Conservation (phyloP, 495 filamentous ascomycete genomes). For the Talaromyces adpressus region DNA sequence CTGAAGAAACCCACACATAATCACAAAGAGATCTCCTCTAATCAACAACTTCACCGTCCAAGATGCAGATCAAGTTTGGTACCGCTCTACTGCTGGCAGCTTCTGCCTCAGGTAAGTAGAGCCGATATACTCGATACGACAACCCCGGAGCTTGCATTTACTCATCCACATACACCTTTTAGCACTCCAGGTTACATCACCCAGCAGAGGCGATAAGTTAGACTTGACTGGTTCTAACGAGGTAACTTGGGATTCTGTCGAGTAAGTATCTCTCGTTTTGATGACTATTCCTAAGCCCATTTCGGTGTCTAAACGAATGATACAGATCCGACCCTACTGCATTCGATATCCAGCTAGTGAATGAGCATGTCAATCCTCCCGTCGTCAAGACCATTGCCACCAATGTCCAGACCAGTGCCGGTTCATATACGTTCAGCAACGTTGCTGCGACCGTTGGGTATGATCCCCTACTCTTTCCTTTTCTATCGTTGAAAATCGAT, state of each 20-base stretch:
- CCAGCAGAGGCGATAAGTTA: slow-evolving; percentile 22
- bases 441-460: slow-evolving; percentile 25
- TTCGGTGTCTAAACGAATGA: neutral
- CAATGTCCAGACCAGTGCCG: slow-evolving; percentile 20
- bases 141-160: neutral
- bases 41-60: neutral
- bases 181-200: slow-evolving; percentile 29
- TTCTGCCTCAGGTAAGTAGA: slow-evolving; percentile 3
- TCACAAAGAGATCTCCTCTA: neutral
- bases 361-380: slow-evolving; percentile 25
- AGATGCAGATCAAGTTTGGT: slow-evolving; percentile 4
- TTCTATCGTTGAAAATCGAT: too few relatives aligned
- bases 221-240: slow-evolving; percentile 21
- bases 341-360: slow-evolving; percentile 29
- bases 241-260: slow-evolving; percentile 31
- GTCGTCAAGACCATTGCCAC: slow-evolving; percentile 34
- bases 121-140: neutral
- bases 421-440: slow-evolving; percentile 23
- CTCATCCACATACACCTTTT: neutral
- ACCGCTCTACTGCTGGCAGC: slow-evolving; percentile 3
- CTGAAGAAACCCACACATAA: neutral
- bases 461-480: neutral
- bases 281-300: neutral
- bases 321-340: slow-evolving; percentile 27
- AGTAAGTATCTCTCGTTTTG: slow-evolving; percentile 12